Evolutionary conservation across 2,329 filamentous ascomycete genomes (phyloP).

Genomic region (Sodiomyces alkalinus): DNA sequence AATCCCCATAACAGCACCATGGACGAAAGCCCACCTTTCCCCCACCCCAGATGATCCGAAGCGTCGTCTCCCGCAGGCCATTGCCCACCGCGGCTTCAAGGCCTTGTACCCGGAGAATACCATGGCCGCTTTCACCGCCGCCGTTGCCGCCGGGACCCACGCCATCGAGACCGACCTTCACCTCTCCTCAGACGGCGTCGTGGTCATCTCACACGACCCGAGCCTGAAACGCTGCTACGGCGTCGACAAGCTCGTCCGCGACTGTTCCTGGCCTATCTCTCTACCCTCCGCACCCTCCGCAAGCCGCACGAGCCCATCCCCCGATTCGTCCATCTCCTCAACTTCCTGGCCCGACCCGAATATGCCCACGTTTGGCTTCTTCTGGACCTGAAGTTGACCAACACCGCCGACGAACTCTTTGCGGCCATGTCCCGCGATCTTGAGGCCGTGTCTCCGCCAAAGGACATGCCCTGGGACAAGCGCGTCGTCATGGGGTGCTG

Average conservation of each 20-base stretch:
- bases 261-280: slow-evolving; percentile 65
- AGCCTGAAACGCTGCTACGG: slow-evolving; percentile 73
- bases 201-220: slow-evolving; percentile 69
- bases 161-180: slow-evolving; percentile 85
- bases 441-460: slow-evolving; percentile 27
- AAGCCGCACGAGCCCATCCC: slow-evolving; percentile 60
- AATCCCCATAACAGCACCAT: slow-evolving; percentile 14
- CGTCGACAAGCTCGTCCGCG: slow-evolving; percentile 51
- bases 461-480: slow-evolving; percentile 47
- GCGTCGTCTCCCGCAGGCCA: slow-evolving; percentile 45
- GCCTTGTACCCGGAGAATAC: slow-evolving; percentile 73
- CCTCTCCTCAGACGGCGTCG: slow-evolving; percentile 64
- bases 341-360: slow-evolving; percentile 47
- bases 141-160: slow-evolving; percentile 58
- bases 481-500: slow-evolving; percentile 72
- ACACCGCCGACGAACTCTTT: slow-evolving; percentile 57
- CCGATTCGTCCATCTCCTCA: slow-evolving; percentile 56
- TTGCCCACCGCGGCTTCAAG: slow-evolving; percentile 70
- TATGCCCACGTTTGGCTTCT: slow-evolving; percentile 60
- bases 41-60: slow-evolving; percentile 6
- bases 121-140: slow-evolving; percentile 61
- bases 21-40: slow-evolving; percentile 16
- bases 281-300: slow-evolving; percentile 48
- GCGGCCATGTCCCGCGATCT: slow-evolving; percentile 50
- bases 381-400: slow-evolving; percentile 78